phyloP scores from a whole-genome alignment of 163 green algal species.

The Coccomyxa subellipsoidea region DNA sequence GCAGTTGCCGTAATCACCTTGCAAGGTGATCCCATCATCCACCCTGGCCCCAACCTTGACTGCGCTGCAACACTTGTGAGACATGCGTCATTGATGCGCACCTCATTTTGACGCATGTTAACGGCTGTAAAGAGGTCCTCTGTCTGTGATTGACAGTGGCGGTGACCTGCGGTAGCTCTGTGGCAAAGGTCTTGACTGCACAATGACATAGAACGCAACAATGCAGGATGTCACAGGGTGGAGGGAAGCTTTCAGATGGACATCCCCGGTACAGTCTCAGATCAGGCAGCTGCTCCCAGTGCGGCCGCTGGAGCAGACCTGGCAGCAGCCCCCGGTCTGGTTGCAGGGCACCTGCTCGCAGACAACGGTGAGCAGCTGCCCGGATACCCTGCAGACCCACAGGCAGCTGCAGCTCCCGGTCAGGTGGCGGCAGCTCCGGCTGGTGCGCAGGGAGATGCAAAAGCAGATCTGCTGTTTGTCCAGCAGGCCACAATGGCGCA shows the following conservation, averaged over 20 bases:
- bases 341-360: too few relatives aligned
- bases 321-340: background rate
- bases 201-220: background rate
- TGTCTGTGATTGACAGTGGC: too few relatives aligned
- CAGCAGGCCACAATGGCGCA: background rate
- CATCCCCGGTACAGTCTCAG: background rate
- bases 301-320: background rate
- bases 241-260: background rate
- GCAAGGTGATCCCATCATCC: background rate
- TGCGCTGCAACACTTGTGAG: too few relatives aligned
- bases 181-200: too few relatives aligned
- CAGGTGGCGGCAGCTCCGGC: background rate
- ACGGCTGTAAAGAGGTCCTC: too few relatives aligned
- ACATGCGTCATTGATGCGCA: too few relatives aligned
- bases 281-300: background rate
- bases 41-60: too few relatives aligned
- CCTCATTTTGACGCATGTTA: too few relatives aligned
- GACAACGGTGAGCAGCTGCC: background rate
- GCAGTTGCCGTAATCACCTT: background rate
- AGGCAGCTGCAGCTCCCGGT: background rate
- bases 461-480: background rate
- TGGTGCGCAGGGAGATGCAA: background rate
- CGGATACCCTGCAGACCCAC: background rate
- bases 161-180: too few relatives aligned
- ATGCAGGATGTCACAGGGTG: background rate